Evolutionary conservation across 2,329 filamentous ascomycete species (phyloP).

Genomic region (Rugonectria rugulosa): DNA sequence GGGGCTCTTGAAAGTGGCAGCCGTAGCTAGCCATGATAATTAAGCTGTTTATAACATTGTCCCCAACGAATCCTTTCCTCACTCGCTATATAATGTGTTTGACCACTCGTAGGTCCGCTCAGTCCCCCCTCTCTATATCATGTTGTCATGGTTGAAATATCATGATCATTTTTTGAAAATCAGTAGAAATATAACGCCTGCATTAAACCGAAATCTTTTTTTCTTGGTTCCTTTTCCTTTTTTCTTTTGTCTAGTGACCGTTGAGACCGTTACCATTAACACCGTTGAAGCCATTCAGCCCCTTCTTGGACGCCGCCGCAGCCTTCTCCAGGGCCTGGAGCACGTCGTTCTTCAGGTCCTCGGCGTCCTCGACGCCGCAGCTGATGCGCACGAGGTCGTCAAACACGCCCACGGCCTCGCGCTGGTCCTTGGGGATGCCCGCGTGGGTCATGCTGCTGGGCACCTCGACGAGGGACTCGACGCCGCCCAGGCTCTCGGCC

Average conservation of each 20-base stretch:
- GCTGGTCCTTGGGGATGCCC: constrained; percentile 88
- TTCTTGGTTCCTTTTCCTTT: not conserved
- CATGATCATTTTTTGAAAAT: constrained; percentile 31
- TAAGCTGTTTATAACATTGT: no score
- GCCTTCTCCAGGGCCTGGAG: constrained; percentile 83
- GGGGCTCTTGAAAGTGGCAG: no score
- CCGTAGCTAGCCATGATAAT: no score
- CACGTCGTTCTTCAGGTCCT: constrained; percentile 84
- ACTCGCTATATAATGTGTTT: no score
- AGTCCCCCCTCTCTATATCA: not conserved
- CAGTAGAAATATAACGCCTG: constrained; percentile 12
- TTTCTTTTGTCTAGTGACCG: constrained; percentile 29
- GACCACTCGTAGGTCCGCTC: not conserved
- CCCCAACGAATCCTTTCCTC: no score
- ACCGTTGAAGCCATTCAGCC: constrained; percentile 30
- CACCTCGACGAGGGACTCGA: constrained; percentile 91
- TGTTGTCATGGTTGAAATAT: constrained; percentile 23
- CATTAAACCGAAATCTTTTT: constrained; percentile 2
- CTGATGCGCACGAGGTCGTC: constrained; percentile 94
- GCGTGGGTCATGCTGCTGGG: constrained; percentile 97
- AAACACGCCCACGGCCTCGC: constrained; percentile 91
- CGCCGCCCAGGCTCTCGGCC: constrained; percentile 89
- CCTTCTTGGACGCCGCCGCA: constrained; percentile 50
- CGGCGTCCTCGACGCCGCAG: constrained; percentile 91
- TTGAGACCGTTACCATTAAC: constrained; percentile 36